A percentile compares a stretch with the other conserved stretches of the same genome.
Evolutionary conservation across 2,329 filamentous ascomycete genomes (phyloP).

Genomic region (Fusarium incarnatum): DNA sequence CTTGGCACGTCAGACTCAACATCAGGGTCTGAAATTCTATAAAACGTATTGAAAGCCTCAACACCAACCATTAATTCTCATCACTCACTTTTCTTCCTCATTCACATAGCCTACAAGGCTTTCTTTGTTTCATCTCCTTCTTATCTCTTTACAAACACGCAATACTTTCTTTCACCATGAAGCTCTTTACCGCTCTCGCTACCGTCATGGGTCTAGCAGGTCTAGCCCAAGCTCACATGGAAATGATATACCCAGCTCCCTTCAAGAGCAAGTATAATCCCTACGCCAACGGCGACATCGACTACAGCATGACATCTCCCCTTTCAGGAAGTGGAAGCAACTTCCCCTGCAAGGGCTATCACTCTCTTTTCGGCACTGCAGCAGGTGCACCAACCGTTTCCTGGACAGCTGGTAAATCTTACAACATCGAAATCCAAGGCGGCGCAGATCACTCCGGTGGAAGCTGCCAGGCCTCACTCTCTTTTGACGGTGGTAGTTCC

Average conservation of each 20-base stretch:
- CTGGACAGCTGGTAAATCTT: conserved; percentile 71
- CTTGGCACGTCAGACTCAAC: conserved; percentile 13
- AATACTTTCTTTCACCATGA: conserved; percentile 17
- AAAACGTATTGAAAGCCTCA: conserved; percentile 20
- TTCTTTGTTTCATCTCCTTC: not conserved
- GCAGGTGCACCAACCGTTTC: conserved; percentile 66
- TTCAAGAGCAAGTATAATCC: conserved; percentile 65
- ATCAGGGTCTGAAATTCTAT: conserved; percentile 13
- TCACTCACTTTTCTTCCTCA: conserved; percentile 10
- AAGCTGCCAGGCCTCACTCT: conserved; percentile 79
- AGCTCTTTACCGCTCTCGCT: conserved; percentile 44
- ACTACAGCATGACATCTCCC: conserved; percentile 79
- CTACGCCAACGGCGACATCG: conserved; percentile 60
- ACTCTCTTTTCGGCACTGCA: conserved; percentile 59
- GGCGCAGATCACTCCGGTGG: conserved; percentile 74
- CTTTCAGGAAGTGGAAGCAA: conserved; percentile 69
- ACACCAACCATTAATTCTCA: not conserved
- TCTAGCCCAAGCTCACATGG: conserved; percentile 64
- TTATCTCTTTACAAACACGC: not conserved
- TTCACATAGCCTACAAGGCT: not conserved
- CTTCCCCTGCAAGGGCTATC: conserved; percentile 80
- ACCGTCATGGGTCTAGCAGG: conserved; percentile 56
- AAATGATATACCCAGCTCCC: conserved; percentile 64
- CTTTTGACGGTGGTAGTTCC: conserved; percentile 75
- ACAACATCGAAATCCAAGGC: conserved; percentile 72